Evolutionary conservation across 306 rosid genomes (phyloP).

Genomic region (Sophora flavescens): DNA sequence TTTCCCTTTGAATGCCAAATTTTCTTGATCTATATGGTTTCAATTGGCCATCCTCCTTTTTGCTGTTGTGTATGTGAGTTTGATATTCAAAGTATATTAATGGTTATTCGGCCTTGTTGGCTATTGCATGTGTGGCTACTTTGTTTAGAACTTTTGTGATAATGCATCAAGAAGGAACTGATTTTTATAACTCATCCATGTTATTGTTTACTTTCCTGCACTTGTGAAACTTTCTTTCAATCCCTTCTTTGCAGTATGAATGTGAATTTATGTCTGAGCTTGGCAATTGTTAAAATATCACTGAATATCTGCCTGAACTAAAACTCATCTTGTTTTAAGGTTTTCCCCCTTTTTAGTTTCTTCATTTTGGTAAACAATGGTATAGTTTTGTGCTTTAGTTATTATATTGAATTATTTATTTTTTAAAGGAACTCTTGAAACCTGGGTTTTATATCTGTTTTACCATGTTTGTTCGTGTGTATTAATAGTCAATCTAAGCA

Average conservation of each 20-base stretch:
- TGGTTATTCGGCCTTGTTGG: slow-evolving; percentile 1
- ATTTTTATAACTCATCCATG: background rate
- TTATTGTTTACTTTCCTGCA: slow-evolving; percentile 3
- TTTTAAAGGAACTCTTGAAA: background rate
- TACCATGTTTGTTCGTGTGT: background rate
- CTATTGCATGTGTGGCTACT: slow-evolving; percentile 23
- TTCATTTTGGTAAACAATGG: background rate
- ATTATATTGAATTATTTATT: background rate
- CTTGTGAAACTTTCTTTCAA: slow-evolving; percentile 8
- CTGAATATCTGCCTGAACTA: background rate
- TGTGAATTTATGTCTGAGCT: slow-evolving; percentile 15
- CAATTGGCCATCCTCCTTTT: background rate
- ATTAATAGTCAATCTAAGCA: background rate
- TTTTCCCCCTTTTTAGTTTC: slow-evolving; percentile 2
- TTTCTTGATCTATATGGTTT: slow-evolving; percentile 25
- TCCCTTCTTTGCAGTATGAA: background rate
- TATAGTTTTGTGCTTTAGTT: slow-evolving; percentile 8
- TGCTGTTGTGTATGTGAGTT: background rate
- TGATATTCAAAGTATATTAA: background rate
- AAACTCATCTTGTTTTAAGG: background rate
- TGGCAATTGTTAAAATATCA: slow-evolving; percentile 4
- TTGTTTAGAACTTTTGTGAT: slow-evolving; percentile 26
- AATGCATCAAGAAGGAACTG: background rate
- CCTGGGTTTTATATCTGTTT: slow-evolving; percentile 9
- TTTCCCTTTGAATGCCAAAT: background rate